Base-by-base conservation (phyloP, 208 protist species). In the Trypanosoma rangeli region DNA sequence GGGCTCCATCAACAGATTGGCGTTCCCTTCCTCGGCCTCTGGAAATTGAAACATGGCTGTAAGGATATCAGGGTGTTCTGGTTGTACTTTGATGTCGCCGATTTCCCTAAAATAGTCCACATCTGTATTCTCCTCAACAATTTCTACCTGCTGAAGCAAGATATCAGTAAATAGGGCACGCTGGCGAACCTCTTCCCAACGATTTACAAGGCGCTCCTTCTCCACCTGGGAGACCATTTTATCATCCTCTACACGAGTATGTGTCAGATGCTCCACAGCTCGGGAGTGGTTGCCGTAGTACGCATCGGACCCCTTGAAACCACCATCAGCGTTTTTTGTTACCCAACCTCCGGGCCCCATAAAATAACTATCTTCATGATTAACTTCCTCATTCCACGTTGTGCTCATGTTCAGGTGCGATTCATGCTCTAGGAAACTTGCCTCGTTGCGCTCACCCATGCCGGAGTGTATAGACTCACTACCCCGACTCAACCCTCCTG, bases 31-130 rank as follows among this genome's bases (percentile, higher is more conserved):
- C 28, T 50, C 57, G 0, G 77, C 74, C 31, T 53, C 53, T 26
- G 86, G 89, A 64, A 90, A 48, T 4, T 82, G 83, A 68, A 94
- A 79, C 58, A 92, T 79, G 10, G 31, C 55, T 13, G 64, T 64
- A n/a, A 93, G 62, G 22, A 73, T 59, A 20, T 71, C 63, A 7
- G 85, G 67, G 31, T 90, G 53, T 67, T 87, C 85, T 20, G 79
- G 82, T 46, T 86, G 74, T 44, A 95, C 61, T 29, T 73, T 86
- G 63, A 95, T 74, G 20, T 59, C 42, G 69, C 89, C 85, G 8
- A 84, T 86, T 69, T 93, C 84, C 39, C 74, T 66, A 67, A 83
- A 91, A 73, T 87, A 93, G 73, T 83, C 82, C 49, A 91, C 87
- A 48, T 64, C 52, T 20, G 84, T 85, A 53, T 86, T 64, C 31